Evolutionary conservation across 2,329 filamentous ascomycete species (phyloP), one percentile per base, ranked within the genome.

Genomic region (Fusarium metavorans): DNA sequence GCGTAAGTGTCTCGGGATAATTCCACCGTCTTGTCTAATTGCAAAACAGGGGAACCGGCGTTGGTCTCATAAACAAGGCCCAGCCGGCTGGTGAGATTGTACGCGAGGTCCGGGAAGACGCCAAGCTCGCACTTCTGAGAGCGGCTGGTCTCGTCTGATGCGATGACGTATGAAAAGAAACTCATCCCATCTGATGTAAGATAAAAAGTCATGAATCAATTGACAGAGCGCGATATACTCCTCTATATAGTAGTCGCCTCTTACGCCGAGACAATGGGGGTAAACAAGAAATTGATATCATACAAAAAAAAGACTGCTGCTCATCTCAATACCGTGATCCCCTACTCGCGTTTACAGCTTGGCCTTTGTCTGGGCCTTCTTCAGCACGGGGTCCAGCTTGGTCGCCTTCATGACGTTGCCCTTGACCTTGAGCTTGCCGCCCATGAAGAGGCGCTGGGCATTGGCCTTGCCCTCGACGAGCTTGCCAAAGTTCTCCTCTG

Each of bases 391-490:
- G 85, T 98, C 95, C 85, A 98, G 91, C 92, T 97, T 98, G 70
- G 95, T 98, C 41, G 97, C 94, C 91, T 98, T 98, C 96, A 98
- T 98, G 71, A 98, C 92, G 83, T 98, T 95, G 74, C 97, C 97
- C 91, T 95, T 97, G 83, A 98, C 91, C 93, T 98, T 99, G 82
- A 99, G 89, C 89, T 98, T 98, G 80, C 97, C 97, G n/a, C 91
- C 91, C 96, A 99, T 98, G 87, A 98, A 98, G 75, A 99, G 87
- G 78, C 92, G 92, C 89, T 99, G 97, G 67, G 97, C 95, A 82
- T 98, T 98, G 79, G 94, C 95, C 88, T 97, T 95, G 82, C 97
- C 97, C 41, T 88, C 81, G 64, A 97, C 92, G 76, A 99, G 90
- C 82, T 93, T 92, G 76, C 87, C 91, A 82, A 99, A 99, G 85